Evolutionary conservation across 2,329 filamentous ascomycete species (phyloP).

Genomic region (Fusarium torreyae): DNA sequence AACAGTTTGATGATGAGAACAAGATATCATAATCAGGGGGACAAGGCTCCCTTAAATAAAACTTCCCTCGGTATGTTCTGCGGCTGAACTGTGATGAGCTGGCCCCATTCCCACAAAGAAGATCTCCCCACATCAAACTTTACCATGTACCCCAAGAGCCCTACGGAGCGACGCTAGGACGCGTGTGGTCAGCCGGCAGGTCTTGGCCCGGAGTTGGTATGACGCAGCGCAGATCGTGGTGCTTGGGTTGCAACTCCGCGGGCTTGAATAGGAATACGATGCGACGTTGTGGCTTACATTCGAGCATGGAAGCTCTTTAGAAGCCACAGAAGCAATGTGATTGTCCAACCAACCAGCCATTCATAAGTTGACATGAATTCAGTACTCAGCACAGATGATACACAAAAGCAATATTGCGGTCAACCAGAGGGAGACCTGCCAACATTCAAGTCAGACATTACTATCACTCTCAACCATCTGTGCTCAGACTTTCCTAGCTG

Average conservation of each 20-base stretch:
- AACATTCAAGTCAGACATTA: conserved; percentile 8
- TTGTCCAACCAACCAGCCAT: conserved; percentile 10
- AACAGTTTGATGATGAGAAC: conserved; percentile 20
- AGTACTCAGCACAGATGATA: conserved; percentile 8
- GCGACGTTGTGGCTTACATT: conserved; percentile 26
- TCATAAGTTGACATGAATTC: conserved; percentile 17
- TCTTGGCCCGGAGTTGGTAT: conserved; percentile 41
- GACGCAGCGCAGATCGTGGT: conserved; percentile 36
- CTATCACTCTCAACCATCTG: neutral
- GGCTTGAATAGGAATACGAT: conserved; percentile 25
- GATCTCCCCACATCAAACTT: conserved; percentile 15
- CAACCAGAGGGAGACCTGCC: conserved; percentile 4
- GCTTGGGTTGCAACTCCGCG: conserved; percentile 28
- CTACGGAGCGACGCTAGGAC: conserved; percentile 38
- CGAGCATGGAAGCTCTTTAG: conserved; percentile 22
- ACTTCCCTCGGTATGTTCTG: conserved; percentile 6
- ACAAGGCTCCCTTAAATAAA: conserved; percentile 40
- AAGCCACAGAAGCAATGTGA: conserved; percentile 24
- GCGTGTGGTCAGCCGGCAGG: conserved; percentile 39
- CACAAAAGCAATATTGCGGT: conserved; percentile 9
- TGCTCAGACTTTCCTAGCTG: neutral
- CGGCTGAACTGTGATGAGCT: conserved; percentile 35
- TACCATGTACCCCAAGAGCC: conserved; percentile 32
- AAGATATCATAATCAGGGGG: conserved; percentile 16
- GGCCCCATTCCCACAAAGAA: conserved; percentile 7